Percentiles rank a stretch among this genome's conserved stretches.
These are phyloP conservation scores for Comarum palustre DNA, from an alignment of 306 rosid genomes.

Conservation along the genomic window DNA sequence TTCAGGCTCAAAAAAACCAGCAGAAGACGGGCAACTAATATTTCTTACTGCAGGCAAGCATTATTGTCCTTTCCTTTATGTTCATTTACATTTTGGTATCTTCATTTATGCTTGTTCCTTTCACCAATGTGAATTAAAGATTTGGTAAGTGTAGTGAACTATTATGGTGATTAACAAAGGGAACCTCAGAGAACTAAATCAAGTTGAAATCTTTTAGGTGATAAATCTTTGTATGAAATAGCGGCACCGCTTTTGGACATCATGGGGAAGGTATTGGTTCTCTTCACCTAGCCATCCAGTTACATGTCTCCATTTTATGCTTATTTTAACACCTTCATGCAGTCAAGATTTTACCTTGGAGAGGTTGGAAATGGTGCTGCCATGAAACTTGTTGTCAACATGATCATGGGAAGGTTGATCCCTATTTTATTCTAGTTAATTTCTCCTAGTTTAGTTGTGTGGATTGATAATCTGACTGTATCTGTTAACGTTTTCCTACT, in stretches of 20 bases:
- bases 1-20: constrained; percentile 94
- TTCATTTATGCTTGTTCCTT: not conserved
- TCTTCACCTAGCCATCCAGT: constrained; percentile 7
- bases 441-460: constrained; percentile 20
- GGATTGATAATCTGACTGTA: constrained; percentile 25
- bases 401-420: constrained; percentile 94
- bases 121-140: not conserved
- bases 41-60: constrained; percentile 87
- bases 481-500: constrained; percentile 20
- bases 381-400: constrained; percentile 92
- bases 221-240: constrained; percentile 65
- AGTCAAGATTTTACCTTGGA: constrained; percentile 91
- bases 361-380: constrained; percentile 97
- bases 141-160: not conserved
- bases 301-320: constrained; percentile 27
- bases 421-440: constrained; percentile 10
- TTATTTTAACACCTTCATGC: constrained; percentile 25
- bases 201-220: constrained; percentile 61
- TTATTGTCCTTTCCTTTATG: constrained; percentile 1
- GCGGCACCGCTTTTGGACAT: constrained; percentile 69
- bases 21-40: constrained; percentile 93
- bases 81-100: not conserved
- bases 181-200: constrained; percentile 34
- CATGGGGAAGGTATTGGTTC: constrained; percentile 82
- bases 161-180: not conserved